Percentiles rank a stretch among this genome's conserved stretches.
These are phyloP conservation scores for Aspergillus tamarii DNA, from an alignment of 2,329 filamentous ascomycete genomes.

Conservation along the genomic window DNA sequence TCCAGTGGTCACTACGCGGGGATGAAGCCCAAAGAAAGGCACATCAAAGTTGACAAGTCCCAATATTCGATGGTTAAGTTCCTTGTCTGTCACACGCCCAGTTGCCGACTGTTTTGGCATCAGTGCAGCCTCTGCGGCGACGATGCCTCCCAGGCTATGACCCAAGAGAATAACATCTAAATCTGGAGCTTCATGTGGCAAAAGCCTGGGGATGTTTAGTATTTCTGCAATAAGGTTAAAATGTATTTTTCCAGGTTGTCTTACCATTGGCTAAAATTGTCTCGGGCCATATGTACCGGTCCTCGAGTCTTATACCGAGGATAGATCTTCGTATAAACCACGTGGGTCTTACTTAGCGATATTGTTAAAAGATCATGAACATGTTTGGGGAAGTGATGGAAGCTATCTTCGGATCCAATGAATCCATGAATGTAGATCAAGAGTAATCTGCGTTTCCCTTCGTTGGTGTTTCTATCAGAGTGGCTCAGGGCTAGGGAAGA, in stretches of 20 bases:
- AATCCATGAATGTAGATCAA: slow-evolving; percentile 89
- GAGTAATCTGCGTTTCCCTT: slow-evolving; percentile 60
- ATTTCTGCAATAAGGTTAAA: not conserved
- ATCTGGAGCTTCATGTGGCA: slow-evolving; percentile 71
- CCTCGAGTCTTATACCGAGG: slow-evolving; percentile 48
- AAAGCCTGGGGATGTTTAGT: slow-evolving; percentile 55
- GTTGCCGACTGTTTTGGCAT: slow-evolving; percentile 39
- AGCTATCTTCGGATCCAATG: slow-evolving; percentile 84
- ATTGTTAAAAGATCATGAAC: slow-evolving; percentile 74
- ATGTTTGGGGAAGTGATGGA: slow-evolving; percentile 84
- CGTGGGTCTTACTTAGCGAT: slow-evolving; percentile 70
- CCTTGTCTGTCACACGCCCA: not conserved
- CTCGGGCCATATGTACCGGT: slow-evolving; percentile 65
- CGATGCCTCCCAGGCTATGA: slow-evolving; percentile 86
- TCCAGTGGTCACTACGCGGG: slow-evolving; percentile 80
- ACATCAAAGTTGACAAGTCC: slow-evolving; percentile 83
- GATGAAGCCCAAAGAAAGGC: slow-evolving; percentile 86
- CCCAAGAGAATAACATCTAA: slow-evolving; percentile 84
- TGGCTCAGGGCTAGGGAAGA: not conserved
- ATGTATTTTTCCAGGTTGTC: slow-evolving; percentile 20
- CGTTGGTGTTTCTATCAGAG: not conserved
- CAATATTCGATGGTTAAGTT: slow-evolving; percentile 70
- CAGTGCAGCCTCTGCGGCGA: slow-evolving; percentile 78
- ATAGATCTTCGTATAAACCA: slow-evolving; percentile 76
- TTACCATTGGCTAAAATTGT: slow-evolving; percentile 80